Conservation (phyloP, 495 filamentous ascomycete species). For the Penicillium maclennaniae region DNA sequence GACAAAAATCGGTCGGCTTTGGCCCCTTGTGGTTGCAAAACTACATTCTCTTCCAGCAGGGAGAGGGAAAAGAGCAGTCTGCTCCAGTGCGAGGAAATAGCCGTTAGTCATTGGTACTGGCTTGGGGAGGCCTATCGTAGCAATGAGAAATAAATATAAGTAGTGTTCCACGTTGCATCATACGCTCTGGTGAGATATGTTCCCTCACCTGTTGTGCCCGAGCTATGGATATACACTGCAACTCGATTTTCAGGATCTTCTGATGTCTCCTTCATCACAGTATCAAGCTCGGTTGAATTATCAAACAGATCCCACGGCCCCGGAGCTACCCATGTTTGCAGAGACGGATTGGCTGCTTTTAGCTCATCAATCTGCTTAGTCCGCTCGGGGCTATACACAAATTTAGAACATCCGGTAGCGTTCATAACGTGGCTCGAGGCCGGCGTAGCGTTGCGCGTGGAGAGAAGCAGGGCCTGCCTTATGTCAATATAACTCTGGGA, state of each 20-base stretch:
- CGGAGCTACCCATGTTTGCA: conserved; percentile 16
- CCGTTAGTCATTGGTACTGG: conserved; percentile 45
- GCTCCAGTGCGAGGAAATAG: conserved; percentile 40
- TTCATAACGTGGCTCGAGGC: conserved; percentile 32
- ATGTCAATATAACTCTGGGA: background rate
- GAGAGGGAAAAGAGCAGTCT: conserved; percentile 24
- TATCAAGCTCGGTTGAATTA: background rate
- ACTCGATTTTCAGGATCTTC: conserved; percentile 41
- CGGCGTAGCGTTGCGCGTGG: conserved; percentile 36
- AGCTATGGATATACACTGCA: conserved; percentile 52
- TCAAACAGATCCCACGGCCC: conserved; percentile 22
- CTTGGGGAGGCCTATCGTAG: conserved; percentile 35
- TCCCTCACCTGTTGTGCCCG: conserved; percentile 48
- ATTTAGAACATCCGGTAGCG: conserved; percentile 25
- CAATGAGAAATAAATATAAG: background rate
- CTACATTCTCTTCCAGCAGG: conserved; percentile 8
- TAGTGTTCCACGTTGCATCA: too few relatives aligned
- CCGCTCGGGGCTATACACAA: conserved; percentile 24
- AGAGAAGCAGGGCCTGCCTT: conserved; percentile 27
- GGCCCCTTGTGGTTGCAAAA: conserved; percentile 15
- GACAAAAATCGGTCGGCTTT: conserved; percentile 51
- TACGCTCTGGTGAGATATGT: background rate
- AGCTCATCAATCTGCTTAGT: conserved; percentile 15
- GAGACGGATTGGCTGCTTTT: background rate
- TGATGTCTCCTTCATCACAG: conserved; percentile 7